Evolutionary conservation across 495 filamentous ascomycete species (phyloP), one percentile per base, ranked within the genome.

Genomic region (Collariella sp.): DNA sequence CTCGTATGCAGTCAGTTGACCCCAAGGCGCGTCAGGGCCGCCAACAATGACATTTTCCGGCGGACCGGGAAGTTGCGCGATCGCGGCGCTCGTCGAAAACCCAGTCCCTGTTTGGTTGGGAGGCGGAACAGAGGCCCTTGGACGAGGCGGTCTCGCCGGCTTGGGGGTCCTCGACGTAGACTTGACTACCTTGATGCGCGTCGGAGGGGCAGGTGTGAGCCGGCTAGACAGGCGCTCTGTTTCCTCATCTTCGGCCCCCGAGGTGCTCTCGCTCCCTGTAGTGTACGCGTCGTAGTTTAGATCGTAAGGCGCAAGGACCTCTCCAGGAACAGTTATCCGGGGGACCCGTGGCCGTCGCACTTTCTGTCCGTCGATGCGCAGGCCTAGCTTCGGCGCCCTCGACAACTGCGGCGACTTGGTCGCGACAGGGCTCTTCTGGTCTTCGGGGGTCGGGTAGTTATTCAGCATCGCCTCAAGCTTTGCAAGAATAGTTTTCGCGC

Each of bases 1-100:
- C 61, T 98, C 93, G 70, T 83, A 96, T 23, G 85, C 81, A 0
- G 90, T 96, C 36, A 98, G 77, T 49, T 89, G 85, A 56, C 91
- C 76, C 93, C 93, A 98, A 0, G 93, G 93, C 26, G 86, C 74
- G 62, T 91, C 82, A 53, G 81, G 72, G 61, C 86, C 89, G 16
- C 93, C 93, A 7, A 76, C 71, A 29, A 80, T 76, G 15, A 87
- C 86, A 66, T 91, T 83, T 29, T 82, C 76, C 0, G 90, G 90
- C 2, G 90, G 89, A 7, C 88, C 86, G 36, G 83, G 80, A 2
- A 93, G 76, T 55, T 84, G 73, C 0, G 87, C 85, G 43, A 95
- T 72, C 6, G 84, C 87, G 65, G 84, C 86, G 66, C 85, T 89
- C n/a, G 86, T 90, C 15, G 89, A 91, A 36, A 91, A 74, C 22